Percentiles rank a stretch among this genome's conserved stretches.
Evolutionary conservation across 148 eudicot species (phyloP).

Genomic region (Nyssa sinensis): DNA sequence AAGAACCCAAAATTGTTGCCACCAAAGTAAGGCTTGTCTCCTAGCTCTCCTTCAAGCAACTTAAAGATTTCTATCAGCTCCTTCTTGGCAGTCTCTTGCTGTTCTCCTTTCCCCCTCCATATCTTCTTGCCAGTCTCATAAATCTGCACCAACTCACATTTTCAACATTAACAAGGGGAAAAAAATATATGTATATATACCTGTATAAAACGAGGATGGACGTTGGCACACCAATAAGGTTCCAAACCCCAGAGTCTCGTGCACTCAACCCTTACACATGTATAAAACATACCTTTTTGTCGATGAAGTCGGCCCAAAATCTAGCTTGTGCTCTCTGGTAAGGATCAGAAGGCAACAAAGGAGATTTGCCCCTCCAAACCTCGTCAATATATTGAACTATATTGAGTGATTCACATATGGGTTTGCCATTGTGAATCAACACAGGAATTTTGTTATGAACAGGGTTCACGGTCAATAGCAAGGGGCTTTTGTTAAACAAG

Average conservation of each 20-base stretch:
- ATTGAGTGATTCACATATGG: conserved; percentile 19
- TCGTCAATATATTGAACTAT: conserved; percentile 29
- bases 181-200: too few species aligned
- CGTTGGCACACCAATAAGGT: too few species aligned
- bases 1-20: conserved; percentile 11
- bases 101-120: conserved; percentile 4
- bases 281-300: conserved; percentile 21
- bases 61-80: conserved; percentile 13
- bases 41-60: conserved; percentile 18
- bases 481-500: conserved; percentile 5
- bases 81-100: conserved; percentile 8
- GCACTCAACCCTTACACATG: too few species aligned
- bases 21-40: conserved; percentile 7
- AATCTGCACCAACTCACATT: neutral
- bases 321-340: conserved; percentile 20
- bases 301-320: conserved; percentile 33
- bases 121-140: conserved; percentile 5
- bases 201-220: too few species aligned
- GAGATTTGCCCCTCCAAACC: conserved; percentile 17
- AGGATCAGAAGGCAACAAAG: conserved; percentile 23
- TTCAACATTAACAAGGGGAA: too few species aligned
- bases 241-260: too few species aligned
- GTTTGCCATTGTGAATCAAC: conserved; percentile 25
- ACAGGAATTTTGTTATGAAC: conserved; percentile 21
- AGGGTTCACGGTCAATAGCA: conserved; percentile 8